phyloP scores from a whole-genome alignment of 768 basidiomycete genomes.

The Mrakia frigida region DNA sequence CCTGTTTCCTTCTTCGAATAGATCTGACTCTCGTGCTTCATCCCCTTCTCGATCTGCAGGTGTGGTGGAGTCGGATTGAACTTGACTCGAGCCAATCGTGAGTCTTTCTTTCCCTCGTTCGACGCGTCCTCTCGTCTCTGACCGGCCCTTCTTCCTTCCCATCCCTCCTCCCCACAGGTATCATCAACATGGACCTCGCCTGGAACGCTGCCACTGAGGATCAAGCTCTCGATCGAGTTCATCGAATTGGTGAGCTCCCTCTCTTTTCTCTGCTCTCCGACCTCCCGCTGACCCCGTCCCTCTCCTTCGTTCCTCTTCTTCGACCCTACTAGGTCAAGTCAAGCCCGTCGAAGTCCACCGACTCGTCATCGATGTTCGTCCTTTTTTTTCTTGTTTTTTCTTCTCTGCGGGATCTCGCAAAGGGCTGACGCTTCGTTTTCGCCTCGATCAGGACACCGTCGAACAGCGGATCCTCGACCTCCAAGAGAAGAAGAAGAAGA shows the following conservation, averaged over 20 bases:
- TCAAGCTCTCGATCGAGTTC: conserved; percentile 45
- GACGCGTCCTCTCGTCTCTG: not conserved
- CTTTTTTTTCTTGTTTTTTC: not conserved
- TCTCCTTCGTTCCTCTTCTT: conserved; percentile 45
- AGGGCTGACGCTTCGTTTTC: not conserved
- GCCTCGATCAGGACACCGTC: conserved; percentile 36
- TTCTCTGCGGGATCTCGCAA: no score
- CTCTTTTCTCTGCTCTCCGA: conserved; percentile 44
- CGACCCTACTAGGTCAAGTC: conserved; percentile 44
- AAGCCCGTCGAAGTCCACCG: conserved; percentile 42
- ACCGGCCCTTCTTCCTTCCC: not conserved
- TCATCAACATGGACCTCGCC: conserved; percentile 41
- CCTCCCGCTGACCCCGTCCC: not conserved
- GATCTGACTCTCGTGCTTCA: conserved; percentile 2
- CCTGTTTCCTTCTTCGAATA: not conserved
- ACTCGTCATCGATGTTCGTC: conserved; percentile 38
- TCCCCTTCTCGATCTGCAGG: conserved; percentile 45
- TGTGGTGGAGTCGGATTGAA: conserved; percentile 37
- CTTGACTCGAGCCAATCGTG: conserved; percentile 38
- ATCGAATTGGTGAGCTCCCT: conserved; percentile 45
- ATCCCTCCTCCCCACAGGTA: conserved; percentile 1
- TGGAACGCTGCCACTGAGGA: conserved; percentile 45
- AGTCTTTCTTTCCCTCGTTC: conserved; percentile 34
- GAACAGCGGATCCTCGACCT: conserved; percentile 66
- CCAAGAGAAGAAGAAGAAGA: conserved; percentile 49